Conservation (phyloP, 768 basidiomycete genomes). For the Boletus vinaceobasis region DNA sequence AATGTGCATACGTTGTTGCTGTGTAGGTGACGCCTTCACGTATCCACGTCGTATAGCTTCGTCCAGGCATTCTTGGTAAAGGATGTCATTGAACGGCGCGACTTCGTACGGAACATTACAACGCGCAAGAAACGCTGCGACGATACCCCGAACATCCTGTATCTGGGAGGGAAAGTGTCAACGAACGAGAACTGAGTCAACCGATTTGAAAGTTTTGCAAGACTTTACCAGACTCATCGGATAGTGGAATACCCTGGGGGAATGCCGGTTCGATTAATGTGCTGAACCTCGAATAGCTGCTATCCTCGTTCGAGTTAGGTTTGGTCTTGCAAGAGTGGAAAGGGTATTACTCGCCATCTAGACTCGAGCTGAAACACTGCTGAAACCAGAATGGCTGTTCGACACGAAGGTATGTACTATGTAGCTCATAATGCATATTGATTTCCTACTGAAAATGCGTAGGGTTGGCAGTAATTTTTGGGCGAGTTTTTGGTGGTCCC, state of each 20-base stretch:
- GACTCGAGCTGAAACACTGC: not conserved
- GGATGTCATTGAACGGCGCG: not conserved
- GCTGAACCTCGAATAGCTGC: not conserved
- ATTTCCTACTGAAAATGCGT: too few species aligned
- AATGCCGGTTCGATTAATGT: not conserved
- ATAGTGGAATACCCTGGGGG: not conserved
- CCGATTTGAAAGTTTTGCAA: not conserved
- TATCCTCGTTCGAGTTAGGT: not conserved
- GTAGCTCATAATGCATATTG: too few species aligned
- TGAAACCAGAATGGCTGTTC: not conserved
- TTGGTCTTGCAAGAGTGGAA: not conserved
- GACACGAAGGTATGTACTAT: not conserved
- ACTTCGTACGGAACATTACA: not conserved
- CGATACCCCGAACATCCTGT: not conserved
- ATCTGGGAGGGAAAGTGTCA: not conserved
- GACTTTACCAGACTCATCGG: not conserved
- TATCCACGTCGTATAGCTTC: not conserved
- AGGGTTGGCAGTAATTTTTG: too few species aligned
- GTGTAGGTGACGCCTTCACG: not conserved
- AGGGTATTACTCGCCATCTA: not conserved
- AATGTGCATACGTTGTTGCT: conserved; percentile 22
- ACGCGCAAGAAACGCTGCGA: not conserved
- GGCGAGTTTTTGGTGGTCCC: too few species aligned
- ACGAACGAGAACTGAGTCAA: not conserved
- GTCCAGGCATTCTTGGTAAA: not conserved